A percentile compares a stretch with the other conserved stretches of the same genome.
phyloP scores from a whole-genome alignment of 1,284 basidiomycete species.

The Leccinum idahoense region DNA sequence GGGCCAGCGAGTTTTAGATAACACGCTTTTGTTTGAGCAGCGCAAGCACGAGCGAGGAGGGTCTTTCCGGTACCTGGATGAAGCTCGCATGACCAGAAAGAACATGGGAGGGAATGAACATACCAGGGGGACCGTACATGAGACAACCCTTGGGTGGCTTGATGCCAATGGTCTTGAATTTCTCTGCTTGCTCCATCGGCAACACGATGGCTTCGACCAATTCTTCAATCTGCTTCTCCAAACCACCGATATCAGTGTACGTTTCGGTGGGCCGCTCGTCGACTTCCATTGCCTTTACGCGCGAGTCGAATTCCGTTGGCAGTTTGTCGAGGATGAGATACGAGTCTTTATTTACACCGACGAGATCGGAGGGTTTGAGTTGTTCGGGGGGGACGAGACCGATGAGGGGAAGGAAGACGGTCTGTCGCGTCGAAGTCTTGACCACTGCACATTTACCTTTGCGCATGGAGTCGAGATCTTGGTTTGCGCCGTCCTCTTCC shows the following conservation, averaged over 20 bases:
- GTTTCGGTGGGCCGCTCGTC: conserved; percentile 99
- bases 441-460: conserved; percentile 98
- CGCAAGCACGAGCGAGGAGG: conserved; percentile 94
- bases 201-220: conserved; percentile 90
- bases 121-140: conserved; percentile 92
- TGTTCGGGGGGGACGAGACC: conserved; percentile 92
- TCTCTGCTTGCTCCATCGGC: conserved; percentile 93
- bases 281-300: conserved; percentile 99
- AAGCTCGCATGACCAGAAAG: conserved; percentile 1
- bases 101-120: conserved; percentile 6
- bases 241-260: conserved; percentile 95
- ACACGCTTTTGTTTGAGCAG: conserved; percentile 95
- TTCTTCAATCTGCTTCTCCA: conserved; percentile 99
- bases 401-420: conserved; percentile 96
- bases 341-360: conserved; percentile 99
- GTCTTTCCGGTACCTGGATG: conserved; percentile 87
- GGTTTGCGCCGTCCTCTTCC: conserved; percentile 90
- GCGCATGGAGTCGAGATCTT: conserved; percentile 89
- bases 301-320: conserved; percentile 96
- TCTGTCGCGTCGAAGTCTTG: conserved; percentile 97
- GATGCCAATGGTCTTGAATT: conserved; percentile 95
- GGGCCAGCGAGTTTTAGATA: conserved; percentile 98
- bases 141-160: conserved; percentile 97
- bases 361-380: conserved; percentile 88
- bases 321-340: conserved; percentile 95